Base-by-base conservation (phyloP, 2,329 filamentous ascomycete species). In the Byssoonygena ceratinophila region DNA sequence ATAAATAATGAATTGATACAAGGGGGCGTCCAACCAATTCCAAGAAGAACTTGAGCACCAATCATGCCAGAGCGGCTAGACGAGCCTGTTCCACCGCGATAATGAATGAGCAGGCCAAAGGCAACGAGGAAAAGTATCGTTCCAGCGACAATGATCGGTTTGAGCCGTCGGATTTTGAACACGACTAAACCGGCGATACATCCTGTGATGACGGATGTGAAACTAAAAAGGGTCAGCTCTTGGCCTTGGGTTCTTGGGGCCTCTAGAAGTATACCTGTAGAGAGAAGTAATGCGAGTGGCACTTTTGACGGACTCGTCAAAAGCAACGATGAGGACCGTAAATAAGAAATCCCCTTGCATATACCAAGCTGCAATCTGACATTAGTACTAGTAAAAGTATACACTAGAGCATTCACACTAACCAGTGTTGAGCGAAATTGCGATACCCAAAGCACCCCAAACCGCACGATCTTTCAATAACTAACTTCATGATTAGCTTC, bases 281-380 rank as follows among this genome's bases (percentile, higher is more conserved):
- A 84, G 71, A 0, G 77, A 79, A 0, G 71, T 69, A 55, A 84
- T 76, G 14, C 81, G 76, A 0, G 79, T 82, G 1, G 82, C 81
- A 7, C 70, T 70, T 46, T 68, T 70, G 57, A 78, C 63, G 47
- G 72, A 76, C 56, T 83, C 80, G 63, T 81, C 72, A 59, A 84
- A 84, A 32, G 74, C 75, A 16, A 84, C 77, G 9, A 76, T 63
- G 1, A 84, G 74, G 1, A 84, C 76, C 0, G 81, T 81, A 66
- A 76, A 84, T 2, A 85, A 72, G 63, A 77, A 84, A 60, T 83
- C 77, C 20, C 76, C 78, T 64, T 84, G 81, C 65, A 83, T 72
- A 55, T 76, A 76, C 80, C 80, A 84, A 0, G 66, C 64, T 66
- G 40, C n/a, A 36, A 43, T 3, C 1, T 27, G 22, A 32, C 5